Conservation (phyloP, 2,329 filamentous ascomycete genomes). For the Arthrobotrys pseudoclavata region DNA sequence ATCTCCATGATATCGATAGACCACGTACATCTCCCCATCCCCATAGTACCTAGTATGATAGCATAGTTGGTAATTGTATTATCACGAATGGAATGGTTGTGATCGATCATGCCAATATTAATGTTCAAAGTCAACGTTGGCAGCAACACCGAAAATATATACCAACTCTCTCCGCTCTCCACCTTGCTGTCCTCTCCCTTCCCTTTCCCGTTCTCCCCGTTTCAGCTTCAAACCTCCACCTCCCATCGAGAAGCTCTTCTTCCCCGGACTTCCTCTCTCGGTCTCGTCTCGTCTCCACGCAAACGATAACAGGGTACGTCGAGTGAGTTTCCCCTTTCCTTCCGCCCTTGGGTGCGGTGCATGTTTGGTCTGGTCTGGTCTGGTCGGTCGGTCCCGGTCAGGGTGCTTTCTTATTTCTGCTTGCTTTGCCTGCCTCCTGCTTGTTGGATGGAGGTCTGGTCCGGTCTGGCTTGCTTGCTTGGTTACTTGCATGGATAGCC, state of each 20-base stretch:
- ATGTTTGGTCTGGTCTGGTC: too few relatives aligned
- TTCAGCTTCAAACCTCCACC: conserved; percentile 1
- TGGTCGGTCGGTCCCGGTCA: too few relatives aligned
- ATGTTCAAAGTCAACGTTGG: too few relatives aligned
- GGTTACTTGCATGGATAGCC: conserved; percentile 47
- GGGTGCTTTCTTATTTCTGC: background rate
- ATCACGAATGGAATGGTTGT: background rate
- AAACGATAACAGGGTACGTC: conserved; percentile 1
- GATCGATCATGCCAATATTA: background rate
- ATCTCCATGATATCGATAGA: too few relatives aligned
- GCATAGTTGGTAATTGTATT: background rate
- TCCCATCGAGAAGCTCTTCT: background rate
- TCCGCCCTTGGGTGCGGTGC: background rate
- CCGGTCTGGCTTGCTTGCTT: too few relatives aligned
- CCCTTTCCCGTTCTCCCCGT: background rate
- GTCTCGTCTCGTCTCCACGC: background rate
- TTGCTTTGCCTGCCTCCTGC: background rate
- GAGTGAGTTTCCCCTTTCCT: background rate
- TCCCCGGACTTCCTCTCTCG: background rate
- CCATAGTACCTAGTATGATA: too few relatives aligned
- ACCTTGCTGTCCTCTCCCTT: background rate
- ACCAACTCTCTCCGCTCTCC: background rate
- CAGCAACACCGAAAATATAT: background rate
- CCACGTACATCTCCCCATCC: too few relatives aligned
- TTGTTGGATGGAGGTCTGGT: too few relatives aligned